Evolutionary conservation across 257 asterid genomes (phyloP).

Genomic region (Knoxia roxburghii): DNA sequence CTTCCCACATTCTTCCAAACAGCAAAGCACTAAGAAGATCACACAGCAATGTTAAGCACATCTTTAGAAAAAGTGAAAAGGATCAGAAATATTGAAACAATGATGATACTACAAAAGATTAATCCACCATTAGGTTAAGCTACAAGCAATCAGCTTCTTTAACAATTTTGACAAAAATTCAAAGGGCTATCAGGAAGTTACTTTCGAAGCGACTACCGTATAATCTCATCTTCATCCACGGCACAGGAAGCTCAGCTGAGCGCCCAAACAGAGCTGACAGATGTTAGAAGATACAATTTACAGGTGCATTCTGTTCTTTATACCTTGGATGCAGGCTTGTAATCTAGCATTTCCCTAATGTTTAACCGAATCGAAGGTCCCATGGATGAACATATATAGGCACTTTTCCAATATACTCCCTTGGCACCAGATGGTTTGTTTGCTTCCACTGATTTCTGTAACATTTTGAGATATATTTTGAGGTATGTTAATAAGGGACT

Average conservation of each 20-base stretch:
- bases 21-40: neutral
- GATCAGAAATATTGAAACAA: neutral
- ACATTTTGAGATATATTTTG: neutral
- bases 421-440: constrained; percentile 93
- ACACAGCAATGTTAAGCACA: neutral
- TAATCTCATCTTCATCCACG: constrained; percentile 12
- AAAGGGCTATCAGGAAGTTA: neutral
- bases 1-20: neutral
- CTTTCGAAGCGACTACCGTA: constrained; percentile 9
- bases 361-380: constrained; percentile 93
- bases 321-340: constrained; percentile 49
- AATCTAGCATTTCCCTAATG: constrained; percentile 72
- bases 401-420: constrained; percentile 95
- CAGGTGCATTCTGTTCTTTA: constrained; percentile 23
- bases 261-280: constrained; percentile 12
- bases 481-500: neutral
- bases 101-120: constrained; percentile 1
- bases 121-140: neutral
- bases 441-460: constrained; percentile 88
- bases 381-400: constrained; percentile 89
- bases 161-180: constrained; percentile 8
- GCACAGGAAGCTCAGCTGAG: constrained; percentile 7
- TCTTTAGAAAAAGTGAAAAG: neutral
- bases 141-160: constrained; percentile 1
- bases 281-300: constrained; percentile 33